Base-by-base conservation (phyloP, 176 grass and related monocot species). In the Aegilops longissima region DNA sequence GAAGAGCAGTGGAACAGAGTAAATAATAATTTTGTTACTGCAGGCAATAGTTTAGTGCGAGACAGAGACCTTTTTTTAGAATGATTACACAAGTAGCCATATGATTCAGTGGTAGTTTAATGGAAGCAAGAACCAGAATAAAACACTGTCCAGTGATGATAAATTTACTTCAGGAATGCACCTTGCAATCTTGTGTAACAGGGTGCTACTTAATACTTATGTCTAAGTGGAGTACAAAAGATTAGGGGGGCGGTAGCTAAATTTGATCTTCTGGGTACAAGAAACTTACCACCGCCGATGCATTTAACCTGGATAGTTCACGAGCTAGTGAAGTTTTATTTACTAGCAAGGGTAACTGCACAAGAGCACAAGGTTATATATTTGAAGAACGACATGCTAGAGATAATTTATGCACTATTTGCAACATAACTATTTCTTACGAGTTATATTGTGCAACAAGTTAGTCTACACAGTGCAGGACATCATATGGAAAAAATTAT, bases 271-370 rank as follows among this genome's bases (percentile, higher is more conserved):
- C 18, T 16, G 5, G 40, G 35, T 52, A n/a, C 45, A 80, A 80
- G 77, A 42, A 29, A 74, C 84, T 74, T 80, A 94, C 93, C 82
- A 11, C 58, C 12, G 52, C 72, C 74, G 47, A 70, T 89, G 47
- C 78, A 42, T 85, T 83, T 79, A 94, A 70, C 69, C 80, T 92
- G 51, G 79, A 80, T 83, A 92, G 58, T 82, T 94, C 93, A 18
- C 42, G 38, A 86, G 83, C 61, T 58, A 94, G 76, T 71, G 82
- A 90, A 72, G 83, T 63, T 86, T 70, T 83, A 10, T 87, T 73
- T 83, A 78, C 85, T 87, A 92, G 58, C 45, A 90, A 66, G 1
- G 91, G 87, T 65, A 93, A 69, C 91, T 93, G 87, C 71, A 66
- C 21, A 85, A 70, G 81, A 81, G 47, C 40, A 87, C 18, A 90